Percentiles rank a stretch among this genome's conserved stretches.
These are phyloP conservation scores for Saccharomycopsis amapae DNA, from an alignment of 805 yeast genomes.

Conservation along the genomic window DNA sequence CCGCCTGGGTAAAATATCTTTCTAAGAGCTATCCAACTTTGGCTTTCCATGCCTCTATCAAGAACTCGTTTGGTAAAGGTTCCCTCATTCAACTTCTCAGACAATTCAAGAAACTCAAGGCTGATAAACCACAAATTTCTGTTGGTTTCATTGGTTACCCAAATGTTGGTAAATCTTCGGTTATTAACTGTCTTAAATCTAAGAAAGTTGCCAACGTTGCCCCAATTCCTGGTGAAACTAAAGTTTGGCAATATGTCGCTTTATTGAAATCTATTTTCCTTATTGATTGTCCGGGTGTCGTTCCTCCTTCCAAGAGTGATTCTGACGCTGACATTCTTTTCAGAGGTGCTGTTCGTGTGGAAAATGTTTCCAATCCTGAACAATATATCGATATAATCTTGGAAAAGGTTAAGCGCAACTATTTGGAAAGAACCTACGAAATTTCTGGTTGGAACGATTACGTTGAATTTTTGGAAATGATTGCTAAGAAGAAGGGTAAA, in stretches of 20 bases:
- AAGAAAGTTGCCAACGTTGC: slow-evolving; percentile 97
- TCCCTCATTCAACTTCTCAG: slow-evolving; percentile 87
- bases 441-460: slow-evolving; percentile 80
- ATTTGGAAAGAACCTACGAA: slow-evolving; percentile 92
- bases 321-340: slow-evolving; percentile 85
- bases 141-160: slow-evolving; percentile 98
- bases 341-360: slow-evolving; percentile 98
- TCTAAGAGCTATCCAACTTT: slow-evolving; percentile 89
- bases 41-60: slow-evolving; percentile 97
- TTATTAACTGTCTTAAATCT: slow-evolving; percentile 85
- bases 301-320: slow-evolving; percentile 89
- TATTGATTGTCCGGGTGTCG: slow-evolving; percentile 98
- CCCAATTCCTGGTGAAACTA: slow-evolving; percentile 98
- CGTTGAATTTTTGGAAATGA: slow-evolving; percentile 77
- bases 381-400: slow-evolving; percentile 87
- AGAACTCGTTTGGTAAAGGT: slow-evolving; percentile 97
- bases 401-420: slow-evolving; percentile 78
- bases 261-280: slow-evolving; percentile 91
- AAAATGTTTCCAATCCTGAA: slow-evolving; percentile 91
- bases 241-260: slow-evolving; percentile 98
- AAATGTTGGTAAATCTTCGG: slow-evolving; percentile 95
- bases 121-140: slow-evolving; percentile 91
- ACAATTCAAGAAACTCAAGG: slow-evolving; percentile 84
- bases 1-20: slow-evolving; percentile 96
- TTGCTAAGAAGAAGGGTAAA: slow-evolving; percentile 91